Base-by-base conservation (phyloP, 2,329 filamentous ascomycete genomes). In the Colletotrichum spinosum region DNA sequence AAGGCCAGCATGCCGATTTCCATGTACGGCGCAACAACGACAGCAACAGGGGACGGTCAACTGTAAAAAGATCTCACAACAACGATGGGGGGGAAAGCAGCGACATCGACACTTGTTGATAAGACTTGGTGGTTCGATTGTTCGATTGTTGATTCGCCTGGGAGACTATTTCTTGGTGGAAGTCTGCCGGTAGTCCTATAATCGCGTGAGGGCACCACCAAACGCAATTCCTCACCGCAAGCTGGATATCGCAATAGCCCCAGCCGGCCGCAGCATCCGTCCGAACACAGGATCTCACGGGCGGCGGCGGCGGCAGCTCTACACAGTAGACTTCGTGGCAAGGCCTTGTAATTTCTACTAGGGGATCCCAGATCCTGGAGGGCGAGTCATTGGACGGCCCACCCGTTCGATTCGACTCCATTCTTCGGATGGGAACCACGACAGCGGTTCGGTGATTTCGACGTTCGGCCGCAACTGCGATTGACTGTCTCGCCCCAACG, bases 331-430 rank as follows among this genome's bases (percentile, higher is more conserved):
- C 25, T 63, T 42, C n/a, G 44, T 44, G 52, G 41, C 39, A 41
- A 35, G 35, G 25, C 50, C 58, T 52, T 65, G 62, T 48, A 65
- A 62, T 46, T 39, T 65, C 52, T 48, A 8, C 12, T 38, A 46
- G 38, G 46, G 39, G 2, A 44, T 38, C 56, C 37, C 35, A n/a
- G 17, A 17, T 25, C 33, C 38, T 38, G 42, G n/a, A 17, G 50
- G 45, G 39, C 17, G 37, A 55, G 48, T 52, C 51, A 56, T 46
- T 39, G 41, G 13, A 55, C 44, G 50, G 39, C 37, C 61, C 39
- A 61, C 41, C 17, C 13, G 41, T 45, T 48, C 25, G 45, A 37
- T 8, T 25, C 17, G 54, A 33, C 46, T 62, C 63, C 52, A 39
- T 62, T 65, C 3, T 46, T 65, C 63, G 52, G 37, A 57, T 53